Evolutionary conservation across 176 grass and related monocot genomes (phyloP).

Genomic region (Rhipidocladum racemiflorum): DNA sequence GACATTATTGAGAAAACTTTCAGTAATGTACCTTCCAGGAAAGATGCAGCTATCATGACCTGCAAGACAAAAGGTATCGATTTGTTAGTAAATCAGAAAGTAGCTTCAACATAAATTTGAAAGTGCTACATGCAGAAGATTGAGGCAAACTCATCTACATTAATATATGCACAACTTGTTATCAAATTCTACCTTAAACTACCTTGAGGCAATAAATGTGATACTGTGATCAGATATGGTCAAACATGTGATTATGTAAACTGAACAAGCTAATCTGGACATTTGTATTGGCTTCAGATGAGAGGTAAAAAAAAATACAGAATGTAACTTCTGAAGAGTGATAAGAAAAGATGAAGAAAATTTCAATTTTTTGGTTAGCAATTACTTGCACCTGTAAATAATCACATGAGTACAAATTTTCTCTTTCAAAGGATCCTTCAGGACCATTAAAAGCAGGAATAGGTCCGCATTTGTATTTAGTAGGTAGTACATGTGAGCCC

Average conservation of each 20-base stretch:
- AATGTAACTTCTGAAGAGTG: neutral
- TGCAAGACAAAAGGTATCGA: constrained; percentile 40
- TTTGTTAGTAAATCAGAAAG: neutral
- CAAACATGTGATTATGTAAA: constrained; percentile 22
- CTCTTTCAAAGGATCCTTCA: neutral
- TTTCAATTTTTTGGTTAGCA: neutral
- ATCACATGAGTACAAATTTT: neutral
- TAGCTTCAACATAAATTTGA: neutral
- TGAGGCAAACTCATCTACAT: neutral
- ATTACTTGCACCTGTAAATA: neutral
- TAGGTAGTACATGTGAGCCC: neutral
- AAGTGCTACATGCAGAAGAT: neutral
- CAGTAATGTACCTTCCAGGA: constrained; percentile 66
- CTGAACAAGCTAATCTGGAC: neutral
- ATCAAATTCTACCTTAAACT: neutral
- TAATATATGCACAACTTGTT: neutral
- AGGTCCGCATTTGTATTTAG: neutral
- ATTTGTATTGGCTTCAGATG: neutral
- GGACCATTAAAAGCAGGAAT: neutral
- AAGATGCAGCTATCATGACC: constrained; percentile 84
- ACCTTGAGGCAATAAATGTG: neutral
- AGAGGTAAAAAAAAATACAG: neutral
- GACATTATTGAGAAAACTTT: constrained; percentile 14
- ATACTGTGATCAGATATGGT: neutral
- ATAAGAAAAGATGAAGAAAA: neutral